Base-by-base conservation (phyloP, 805 yeast species). In the Starmerella stigmatis region DNA sequence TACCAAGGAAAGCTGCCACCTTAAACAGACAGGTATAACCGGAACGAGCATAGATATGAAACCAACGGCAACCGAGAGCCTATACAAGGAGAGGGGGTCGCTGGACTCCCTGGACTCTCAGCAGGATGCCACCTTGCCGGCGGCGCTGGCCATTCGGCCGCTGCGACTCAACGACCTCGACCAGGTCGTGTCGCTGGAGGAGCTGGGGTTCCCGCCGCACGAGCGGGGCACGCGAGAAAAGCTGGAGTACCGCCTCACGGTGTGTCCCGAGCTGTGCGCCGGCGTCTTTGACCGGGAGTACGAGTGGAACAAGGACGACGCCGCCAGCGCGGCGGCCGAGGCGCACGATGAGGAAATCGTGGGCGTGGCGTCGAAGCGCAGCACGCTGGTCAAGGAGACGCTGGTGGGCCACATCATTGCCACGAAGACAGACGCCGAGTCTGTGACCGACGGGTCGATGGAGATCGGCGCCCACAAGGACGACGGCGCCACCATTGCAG, bases 201-300 rank as follows among this genome's bases (percentile, higher is more conserved):
- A 62, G 5, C 60, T 64, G 39, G 86, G 94, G 6, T 86, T 88
- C 63, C 76, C 82, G 2, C 76, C 74, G 28, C 59, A 64, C 12
- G 94, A 86, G 65, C 71, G 94, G 47, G 79, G 84, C 35, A 61
- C 83, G 11, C 58, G 57, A n/a, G 85, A 78, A 41, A 78, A 74
- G 52, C 63, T 77, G 44, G 66, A 65, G 52, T 89, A 84, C 67
- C 72, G 96, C 55, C 69, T 89, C 51, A 71, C 72, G 1, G 76
- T 68, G 4, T 88, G 96, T 61, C 97, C 97, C 9, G 98, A 89
- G 62, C 73, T 89, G 46, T 78, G 92, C 53, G 76, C 88, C 5
- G 97, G 97, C 2, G 70, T 92, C 46, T 92, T 89, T 58, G 68
- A 59, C 25, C 64, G 68, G 56, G 64, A 64, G 50, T 71, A 46